Evolutionary conservation across 768 basidiomycete species (phyloP), one percentile per base, ranked within the genome.

Genomic region (Suillus occidentalis): DNA sequence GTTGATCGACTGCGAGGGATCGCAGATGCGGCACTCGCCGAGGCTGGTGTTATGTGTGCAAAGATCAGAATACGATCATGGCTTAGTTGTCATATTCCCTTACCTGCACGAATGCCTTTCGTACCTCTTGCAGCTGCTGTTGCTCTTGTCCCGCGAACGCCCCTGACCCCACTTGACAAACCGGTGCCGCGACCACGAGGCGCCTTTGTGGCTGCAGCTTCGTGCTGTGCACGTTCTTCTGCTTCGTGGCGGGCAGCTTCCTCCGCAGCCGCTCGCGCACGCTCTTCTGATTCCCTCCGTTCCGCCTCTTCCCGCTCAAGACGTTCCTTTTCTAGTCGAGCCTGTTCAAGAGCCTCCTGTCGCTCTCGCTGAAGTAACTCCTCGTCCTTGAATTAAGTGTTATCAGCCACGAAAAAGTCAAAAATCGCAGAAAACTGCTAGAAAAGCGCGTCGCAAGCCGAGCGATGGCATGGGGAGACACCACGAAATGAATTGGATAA

Each of bases 91-190:
- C 40, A 20, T 28, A 40, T 31, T 59, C 12, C 12, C 58, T 42
- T 71, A 84, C 84, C 79, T 71, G 75, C 70, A 66, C 76, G 79
- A 69, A 34, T 71, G 80, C 69, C 82, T 79, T 66, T 78, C 73
- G 43, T 82, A 85, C 64, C 86, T 84, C 80, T 75, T 31, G 75
- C 70, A 4, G 75, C 76, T 13, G 75, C 83, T 14, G 86, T 89
- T 2, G 86, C 89, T 52, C 87, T 82, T 6, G 87, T 94, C 4
- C 90, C 91, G 62, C 89, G 83, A 37, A 91, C 87, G 9, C 91
- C 91, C 70, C 89, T 77, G 3, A 91, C 84, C 18, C 85, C 84
- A 40, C 90, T 89, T 28, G 85, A 80, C 55, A 73, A 43, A 42
- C 71, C 71, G 50, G 77, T 81, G 63, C 87, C 85, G 42, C 81